Conservation (phyloP, 2,329 filamentous ascomycete genomes). For the Metarhizium guizhouense region DNA sequence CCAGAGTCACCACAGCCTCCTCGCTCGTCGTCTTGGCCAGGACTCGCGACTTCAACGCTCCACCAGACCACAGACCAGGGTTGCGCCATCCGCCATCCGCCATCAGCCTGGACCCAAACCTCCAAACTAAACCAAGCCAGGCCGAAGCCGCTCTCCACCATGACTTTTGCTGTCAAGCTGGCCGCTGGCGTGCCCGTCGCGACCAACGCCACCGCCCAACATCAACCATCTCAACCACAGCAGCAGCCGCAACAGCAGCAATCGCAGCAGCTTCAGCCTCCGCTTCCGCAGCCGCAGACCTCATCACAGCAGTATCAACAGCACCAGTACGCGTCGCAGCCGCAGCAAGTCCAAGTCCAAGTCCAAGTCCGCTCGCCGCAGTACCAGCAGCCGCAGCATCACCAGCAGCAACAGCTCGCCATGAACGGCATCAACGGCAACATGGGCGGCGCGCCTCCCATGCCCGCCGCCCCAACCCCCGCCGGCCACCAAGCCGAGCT, state of each 20-base stretch:
- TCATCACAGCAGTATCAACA: conserved; percentile 10
- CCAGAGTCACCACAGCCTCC: too few relatives aligned
- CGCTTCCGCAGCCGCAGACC: conserved; percentile 8
- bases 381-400: conserved; percentile 9
- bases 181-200: conserved; percentile 1
- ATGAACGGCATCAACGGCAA: conserved; percentile 45
- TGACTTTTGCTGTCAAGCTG: conserved; percentile 3
- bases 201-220: conserved; percentile 2
- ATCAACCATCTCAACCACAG: conserved; percentile 10
- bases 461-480: conserved; percentile 46
- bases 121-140: not conserved
- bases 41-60: too few relatives aligned
- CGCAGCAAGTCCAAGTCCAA: conserved; percentile 1
- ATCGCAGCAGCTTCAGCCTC: conserved; percentile 11
- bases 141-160: conserved; percentile 6
- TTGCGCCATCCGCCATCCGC: not conserved
- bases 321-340: conserved; percentile 9
- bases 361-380: not conserved
- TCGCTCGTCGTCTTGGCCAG: too few relatives aligned
- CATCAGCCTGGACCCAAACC: not conserved
- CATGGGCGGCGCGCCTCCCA: conserved; percentile 20
- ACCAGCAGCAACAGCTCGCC: conserved; percentile 11
- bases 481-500: conserved; percentile 60
- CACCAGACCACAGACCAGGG: too few relatives aligned
- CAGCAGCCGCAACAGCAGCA: conserved; percentile 8